Evolutionary conservation across 2,329 filamentous ascomycete species (phyloP).

Genomic region (Trichoderma afroharzianum): DNA sequence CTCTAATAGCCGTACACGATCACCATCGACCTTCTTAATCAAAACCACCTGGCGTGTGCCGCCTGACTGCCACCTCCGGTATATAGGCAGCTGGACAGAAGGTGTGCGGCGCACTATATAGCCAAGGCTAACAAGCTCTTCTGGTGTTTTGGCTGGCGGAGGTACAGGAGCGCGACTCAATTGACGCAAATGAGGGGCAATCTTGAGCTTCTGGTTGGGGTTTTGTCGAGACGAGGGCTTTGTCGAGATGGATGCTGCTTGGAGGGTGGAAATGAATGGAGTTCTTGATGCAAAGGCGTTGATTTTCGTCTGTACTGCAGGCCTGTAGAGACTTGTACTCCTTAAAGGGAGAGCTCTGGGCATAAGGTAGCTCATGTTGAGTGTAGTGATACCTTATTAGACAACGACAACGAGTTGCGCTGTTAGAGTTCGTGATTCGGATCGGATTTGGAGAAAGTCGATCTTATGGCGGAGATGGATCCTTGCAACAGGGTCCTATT

Average conservation of each 20-base stretch:
- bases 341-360: constrained; percentile 25
- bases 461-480: neutral
- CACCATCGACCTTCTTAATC: constrained; percentile 76
- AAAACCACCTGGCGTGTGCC: constrained; percentile 72
- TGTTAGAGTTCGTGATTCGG: neutral
- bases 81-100: constrained; percentile 71
- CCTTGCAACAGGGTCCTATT: neutral
- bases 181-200: constrained; percentile 25
- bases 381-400: neutral
- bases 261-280: constrained; percentile 20
- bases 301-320: neutral
- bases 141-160: constrained; percentile 29
- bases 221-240: constrained; percentile 26
- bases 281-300: constrained; percentile 16
- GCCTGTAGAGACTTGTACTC: constrained; percentile 19
- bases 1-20: constrained; percentile 58
- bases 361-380: constrained; percentile 28
- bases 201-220: constrained; percentile 27
- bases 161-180: constrained; percentile 28
- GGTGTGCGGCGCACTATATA: constrained; percentile 72
- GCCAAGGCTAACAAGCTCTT: constrained; percentile 35
- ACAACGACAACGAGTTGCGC: neutral
- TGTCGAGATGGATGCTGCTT: constrained; percentile 22
- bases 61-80: constrained; percentile 68
- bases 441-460: neutral